Percentiles rank a stretch among this genome's conserved stretches.
phyloP scores from a whole-genome alignment of 1,284 basidiomycete species.

The Malassezia sp. region DNA sequence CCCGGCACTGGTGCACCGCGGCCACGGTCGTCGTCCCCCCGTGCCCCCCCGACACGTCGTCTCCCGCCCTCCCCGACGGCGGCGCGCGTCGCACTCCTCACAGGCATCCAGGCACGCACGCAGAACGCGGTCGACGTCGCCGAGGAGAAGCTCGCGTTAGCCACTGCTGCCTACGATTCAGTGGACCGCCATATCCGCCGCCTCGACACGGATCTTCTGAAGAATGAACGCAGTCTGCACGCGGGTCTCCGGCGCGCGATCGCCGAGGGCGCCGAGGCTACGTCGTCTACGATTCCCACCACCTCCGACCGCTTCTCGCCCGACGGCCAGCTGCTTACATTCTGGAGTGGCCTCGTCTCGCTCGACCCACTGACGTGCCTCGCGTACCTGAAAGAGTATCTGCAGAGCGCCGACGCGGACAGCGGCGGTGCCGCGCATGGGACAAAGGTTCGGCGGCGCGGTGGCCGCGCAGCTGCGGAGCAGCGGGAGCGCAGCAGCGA shows the following conservation, averaged over 20 bases:
- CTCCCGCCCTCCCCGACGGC: neutral
- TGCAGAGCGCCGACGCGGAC: neutral
- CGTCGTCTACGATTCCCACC: neutral
- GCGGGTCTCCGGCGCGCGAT: constrained; percentile 22
- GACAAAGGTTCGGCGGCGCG: no score
- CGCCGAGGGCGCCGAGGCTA: neutral
- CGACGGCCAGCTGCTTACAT: constrained; percentile 8
- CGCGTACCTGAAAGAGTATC: constrained; percentile 9
- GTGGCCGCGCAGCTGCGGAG: constrained; percentile 21
- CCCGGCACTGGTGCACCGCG: no score
- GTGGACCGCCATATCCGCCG: constrained; percentile 52
- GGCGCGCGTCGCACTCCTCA: neutral
- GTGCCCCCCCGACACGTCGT: neutral
- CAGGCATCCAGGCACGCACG: neutral
- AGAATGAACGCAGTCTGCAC: constrained; percentile 32
- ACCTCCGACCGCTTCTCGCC: constrained; percentile 8
- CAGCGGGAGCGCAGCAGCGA: constrained; percentile 24
- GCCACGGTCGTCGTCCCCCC: no score
- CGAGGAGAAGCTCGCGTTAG: constrained; percentile 51
- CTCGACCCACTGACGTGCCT: constrained; percentile 14
- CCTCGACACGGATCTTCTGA: constrained; percentile 48
- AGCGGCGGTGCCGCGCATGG: no score
- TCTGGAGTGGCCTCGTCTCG: constrained; percentile 15
- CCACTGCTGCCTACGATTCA: constrained; percentile 50
- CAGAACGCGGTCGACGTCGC: constrained; percentile 13